phyloP scores from a whole-genome alignment of 371 early-diverging fungal species.

The Sporodiniella umbellata region DNA sequence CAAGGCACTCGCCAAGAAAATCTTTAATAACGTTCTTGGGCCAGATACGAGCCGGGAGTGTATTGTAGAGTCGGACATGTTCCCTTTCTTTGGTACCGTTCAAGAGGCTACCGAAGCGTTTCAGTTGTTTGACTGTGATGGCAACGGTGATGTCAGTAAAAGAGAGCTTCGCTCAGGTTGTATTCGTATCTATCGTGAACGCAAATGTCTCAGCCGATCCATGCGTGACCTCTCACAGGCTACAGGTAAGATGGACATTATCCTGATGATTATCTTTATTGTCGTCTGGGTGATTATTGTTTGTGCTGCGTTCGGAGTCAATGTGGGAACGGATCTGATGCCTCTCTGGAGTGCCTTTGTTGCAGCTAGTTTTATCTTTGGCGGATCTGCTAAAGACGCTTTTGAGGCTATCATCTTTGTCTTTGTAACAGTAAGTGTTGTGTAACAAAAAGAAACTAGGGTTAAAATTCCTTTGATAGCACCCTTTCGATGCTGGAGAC shows the following conservation, averaged over 20 bases:
- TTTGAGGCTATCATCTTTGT: constrained; percentile 72
- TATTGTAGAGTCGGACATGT: constrained; percentile 45
- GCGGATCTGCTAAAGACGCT: constrained; percentile 57
- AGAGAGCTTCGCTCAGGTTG: constrained; percentile 60
- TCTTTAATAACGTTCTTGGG: constrained; percentile 39
- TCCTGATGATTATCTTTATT: constrained; percentile 51
- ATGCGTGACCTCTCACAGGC: constrained; percentile 67
- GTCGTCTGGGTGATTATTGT: constrained; percentile 36
- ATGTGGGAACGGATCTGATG: constrained; percentile 58
- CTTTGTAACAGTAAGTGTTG: constrained; percentile 46
- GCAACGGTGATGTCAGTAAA: constrained; percentile 64
- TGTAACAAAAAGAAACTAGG: too few species aligned
- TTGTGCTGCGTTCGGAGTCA: constrained; percentile 55
- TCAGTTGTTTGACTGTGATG: constrained; percentile 65
- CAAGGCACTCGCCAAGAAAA: constrained; percentile 43
- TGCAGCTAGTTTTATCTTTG: constrained; percentile 64
- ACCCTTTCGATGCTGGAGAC: constrained; percentile 47
- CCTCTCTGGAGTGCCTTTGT: constrained; percentile 56
- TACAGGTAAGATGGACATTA: constrained; percentile 61
- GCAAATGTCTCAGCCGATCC: constrained; percentile 51
- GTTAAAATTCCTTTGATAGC: too few species aligned
- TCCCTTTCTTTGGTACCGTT: constrained; percentile 54
- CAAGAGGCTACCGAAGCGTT: constrained; percentile 67
- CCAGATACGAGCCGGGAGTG: constrained; percentile 31
- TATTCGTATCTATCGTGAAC: constrained; percentile 58